phyloP scores from a whole-genome alignment of 1,284 basidiomycete genomes.

The Ceratobasidium sp. region DNA sequence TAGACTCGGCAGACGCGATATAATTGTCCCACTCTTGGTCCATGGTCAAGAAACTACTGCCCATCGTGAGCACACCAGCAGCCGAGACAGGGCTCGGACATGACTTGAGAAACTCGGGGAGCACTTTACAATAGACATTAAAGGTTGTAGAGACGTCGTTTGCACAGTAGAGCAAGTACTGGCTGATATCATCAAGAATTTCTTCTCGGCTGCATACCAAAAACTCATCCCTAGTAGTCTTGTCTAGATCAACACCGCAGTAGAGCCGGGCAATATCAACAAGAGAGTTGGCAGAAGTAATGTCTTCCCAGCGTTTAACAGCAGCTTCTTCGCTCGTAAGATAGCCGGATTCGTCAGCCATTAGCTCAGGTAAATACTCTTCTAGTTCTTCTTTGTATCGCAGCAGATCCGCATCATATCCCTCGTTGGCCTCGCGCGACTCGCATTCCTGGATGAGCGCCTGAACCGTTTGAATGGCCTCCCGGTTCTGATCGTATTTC shows the following conservation, averaged over 20 bases:
- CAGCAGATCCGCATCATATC: conserved; percentile 55
- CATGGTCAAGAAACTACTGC: conserved; percentile 91
- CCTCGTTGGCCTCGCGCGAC: conserved; percentile 56
- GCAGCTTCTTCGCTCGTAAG: conserved; percentile 57
- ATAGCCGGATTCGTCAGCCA: conserved; percentile 55
- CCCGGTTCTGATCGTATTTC: conserved; percentile 64
- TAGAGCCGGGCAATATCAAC: conserved; percentile 93
- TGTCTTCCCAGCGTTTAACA: conserved; percentile 87
- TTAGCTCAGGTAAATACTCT: conserved; percentile 60
- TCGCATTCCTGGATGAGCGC: conserved; percentile 63
- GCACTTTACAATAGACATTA: conserved; percentile 80
- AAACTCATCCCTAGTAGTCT: conserved; percentile 84
- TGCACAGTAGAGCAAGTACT: conserved; percentile 91
- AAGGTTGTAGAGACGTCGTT: conserved; percentile 89
- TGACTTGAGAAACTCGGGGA: conserved; percentile 85
- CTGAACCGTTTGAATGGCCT: conserved; percentile 69
- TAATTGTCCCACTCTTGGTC: conserved; percentile 92
- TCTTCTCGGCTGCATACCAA: conserved; percentile 72
- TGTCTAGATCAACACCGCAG: conserved; percentile 85
- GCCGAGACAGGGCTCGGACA: conserved; percentile 97
- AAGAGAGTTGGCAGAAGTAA: conserved; percentile 93
- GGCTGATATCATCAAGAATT: conserved; percentile 75
- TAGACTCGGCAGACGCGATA: conserved; percentile 79
- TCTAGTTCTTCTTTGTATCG: conserved; percentile 57
- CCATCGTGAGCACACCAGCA: conserved; percentile 92